A percentile compares a stretch with the other conserved stretches of the same genome.
Conservation (phyloP, 208 protist genomes). For the Acanthamoeba rhysodes region DNA sequence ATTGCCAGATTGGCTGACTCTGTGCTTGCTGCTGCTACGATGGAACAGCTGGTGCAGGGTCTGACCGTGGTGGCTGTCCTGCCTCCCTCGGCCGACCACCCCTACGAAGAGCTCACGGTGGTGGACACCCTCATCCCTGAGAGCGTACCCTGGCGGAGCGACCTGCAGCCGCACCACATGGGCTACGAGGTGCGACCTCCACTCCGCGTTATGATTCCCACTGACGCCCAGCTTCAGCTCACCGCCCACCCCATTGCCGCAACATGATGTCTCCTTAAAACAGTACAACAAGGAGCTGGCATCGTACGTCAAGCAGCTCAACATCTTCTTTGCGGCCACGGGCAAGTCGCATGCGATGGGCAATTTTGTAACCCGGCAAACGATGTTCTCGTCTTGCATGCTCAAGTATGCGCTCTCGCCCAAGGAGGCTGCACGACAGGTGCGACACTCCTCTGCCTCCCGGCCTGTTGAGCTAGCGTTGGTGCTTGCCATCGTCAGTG, state of each 20-base stretch:
- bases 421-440: slow-evolving; percentile 8
- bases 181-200: slow-evolving; percentile 46
- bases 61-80: not conserved
- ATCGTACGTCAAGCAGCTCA: not conserved
- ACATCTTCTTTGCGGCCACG: slow-evolving; percentile 34
- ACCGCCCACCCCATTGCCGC: not conserved
- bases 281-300: slow-evolving; percentile 67
- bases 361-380: slow-evolving; percentile 9
- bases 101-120: not conserved
- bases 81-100: slow-evolving; percentile 18
- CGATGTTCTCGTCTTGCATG: slow-evolving; percentile 48
- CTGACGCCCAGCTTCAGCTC: not conserved
- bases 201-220: not conserved
- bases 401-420: slow-evolving; percentile 50
- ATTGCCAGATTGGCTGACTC: not conserved
- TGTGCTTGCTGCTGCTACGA: not conserved
- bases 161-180: slow-evolving; percentile 37
- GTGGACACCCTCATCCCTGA: not conserved
- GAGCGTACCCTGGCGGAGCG: not conserved
- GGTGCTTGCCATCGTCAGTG: not conserved
- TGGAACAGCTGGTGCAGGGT: slow-evolving; percentile 9
- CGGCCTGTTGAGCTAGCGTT: not conserved
- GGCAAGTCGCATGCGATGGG: not conserved
- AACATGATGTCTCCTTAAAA: not conserved
- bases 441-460: not conserved